These are phyloP conservation scores for Pestalotiopsis sp. DNA, from an alignment of 2,329 filamentous ascomycete genomes.

Conservation along the genomic window DNA sequence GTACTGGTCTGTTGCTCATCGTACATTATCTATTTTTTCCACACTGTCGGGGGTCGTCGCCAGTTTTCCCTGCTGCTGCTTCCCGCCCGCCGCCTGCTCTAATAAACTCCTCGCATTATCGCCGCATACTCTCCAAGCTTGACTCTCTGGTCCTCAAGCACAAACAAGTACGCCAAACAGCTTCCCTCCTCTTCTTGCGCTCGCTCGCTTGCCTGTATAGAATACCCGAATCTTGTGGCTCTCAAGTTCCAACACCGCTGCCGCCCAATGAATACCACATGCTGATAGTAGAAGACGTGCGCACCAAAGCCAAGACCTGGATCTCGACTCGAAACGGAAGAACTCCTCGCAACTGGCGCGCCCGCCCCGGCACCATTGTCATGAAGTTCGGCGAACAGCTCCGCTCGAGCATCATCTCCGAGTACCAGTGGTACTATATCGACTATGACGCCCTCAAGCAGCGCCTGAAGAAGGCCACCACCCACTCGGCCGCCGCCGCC, in stretches of 20 bases:
- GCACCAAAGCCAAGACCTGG: slow-evolving; percentile 24
- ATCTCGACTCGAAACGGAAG: slow-evolving; percentile 21
- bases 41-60: not conserved
- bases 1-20: not conserved
- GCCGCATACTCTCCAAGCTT: not conserved
- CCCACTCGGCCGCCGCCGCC: slow-evolving; percentile 37
- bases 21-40: not conserved
- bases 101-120: not conserved
- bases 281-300: slow-evolving; percentile 51
- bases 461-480: slow-evolving; percentile 76
- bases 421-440: slow-evolving; percentile 99
- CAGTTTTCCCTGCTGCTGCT: not conserved
- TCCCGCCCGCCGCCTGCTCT: not conserved
- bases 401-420: slow-evolving; percentile 91
- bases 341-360: slow-evolving; percentile 21
- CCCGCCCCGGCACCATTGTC: slow-evolving; percentile 57
- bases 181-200: not conserved
- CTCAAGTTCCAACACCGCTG: not conserved
- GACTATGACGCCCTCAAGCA: slow-evolving; percentile 93
- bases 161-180: slow-evolving; percentile 1
- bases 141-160: not conserved
- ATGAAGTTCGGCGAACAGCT: slow-evolving; percentile 97
- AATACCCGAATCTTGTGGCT: not conserved
- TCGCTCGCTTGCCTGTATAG: not conserved
- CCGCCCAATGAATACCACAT: slow-evolving; percentile 33